Percentiles rank a stretch among this genome's conserved stretches.
Conservation (phyloP, 2,329 filamentous ascomycete species). For the Pleomassaria siparia region DNA sequence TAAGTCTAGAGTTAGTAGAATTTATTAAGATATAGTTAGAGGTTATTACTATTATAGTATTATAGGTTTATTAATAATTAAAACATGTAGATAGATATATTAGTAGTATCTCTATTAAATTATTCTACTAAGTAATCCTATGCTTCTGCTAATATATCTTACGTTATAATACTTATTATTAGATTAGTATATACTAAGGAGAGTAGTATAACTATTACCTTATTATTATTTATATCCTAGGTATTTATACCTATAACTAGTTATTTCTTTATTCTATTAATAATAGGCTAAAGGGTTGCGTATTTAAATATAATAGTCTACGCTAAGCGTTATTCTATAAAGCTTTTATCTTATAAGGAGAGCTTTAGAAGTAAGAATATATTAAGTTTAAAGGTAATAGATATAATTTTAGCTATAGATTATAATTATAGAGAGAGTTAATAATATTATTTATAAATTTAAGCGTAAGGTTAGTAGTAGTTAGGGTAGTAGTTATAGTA, state of each 20-base stretch:
- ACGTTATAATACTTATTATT: neutral
- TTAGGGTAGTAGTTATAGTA: no score
- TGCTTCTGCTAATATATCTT: neutral
- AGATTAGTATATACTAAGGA: neutral
- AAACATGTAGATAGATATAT: neutral
- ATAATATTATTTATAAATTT: no score
- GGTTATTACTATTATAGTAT: constrained; percentile 1
- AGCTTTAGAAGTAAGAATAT: neutral
- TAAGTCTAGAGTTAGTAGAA: neutral
- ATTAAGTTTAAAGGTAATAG: neutral
- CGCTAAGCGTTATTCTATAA: neutral
- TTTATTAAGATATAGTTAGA: neutral
- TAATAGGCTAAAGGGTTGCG: neutral
- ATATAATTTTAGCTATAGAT: no score
- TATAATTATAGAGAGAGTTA: no score
- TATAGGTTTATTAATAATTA: constrained; percentile 1
- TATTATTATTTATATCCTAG: neutral
- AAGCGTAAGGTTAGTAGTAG: no score
- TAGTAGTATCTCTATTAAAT: neutral
- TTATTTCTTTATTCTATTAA: neutral
- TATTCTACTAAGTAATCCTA: neutral
- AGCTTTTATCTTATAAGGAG: neutral
- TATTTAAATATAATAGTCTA: constrained; percentile 5
- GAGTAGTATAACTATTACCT: neutral
- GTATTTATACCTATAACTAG: neutral